Evolutionary conservation across 1,139 yeast genomes (phyloP).

Genomic region (Candida anutae): DNA sequence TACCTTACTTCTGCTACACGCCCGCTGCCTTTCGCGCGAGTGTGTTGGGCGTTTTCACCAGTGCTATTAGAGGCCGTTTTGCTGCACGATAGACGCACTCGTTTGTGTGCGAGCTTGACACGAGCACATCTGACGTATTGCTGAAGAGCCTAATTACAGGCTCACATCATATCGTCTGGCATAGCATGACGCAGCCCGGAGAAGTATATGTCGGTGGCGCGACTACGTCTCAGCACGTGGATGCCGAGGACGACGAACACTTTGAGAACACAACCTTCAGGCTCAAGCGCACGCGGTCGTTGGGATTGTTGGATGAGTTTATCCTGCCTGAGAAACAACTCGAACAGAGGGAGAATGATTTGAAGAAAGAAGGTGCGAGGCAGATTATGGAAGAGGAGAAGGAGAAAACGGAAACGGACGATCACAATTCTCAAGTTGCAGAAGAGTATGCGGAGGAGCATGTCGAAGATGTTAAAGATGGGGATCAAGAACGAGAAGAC

Average conservation of each 20-base stretch:
- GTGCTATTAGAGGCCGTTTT: too few species aligned
- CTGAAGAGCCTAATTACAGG: too few species aligned
- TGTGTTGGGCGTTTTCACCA: too few species aligned
- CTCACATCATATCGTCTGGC: too few species aligned
- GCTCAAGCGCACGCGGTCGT: slow-evolving; percentile 73
- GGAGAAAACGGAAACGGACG: neutral
- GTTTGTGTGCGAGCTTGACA: too few species aligned
- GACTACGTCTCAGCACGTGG: slow-evolving; percentile 52
- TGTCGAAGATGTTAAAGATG: neutral
- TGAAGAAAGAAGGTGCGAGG: neutral
- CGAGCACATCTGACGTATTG: too few species aligned
- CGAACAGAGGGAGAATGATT: slow-evolving; percentile 4
- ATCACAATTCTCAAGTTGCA: neutral
- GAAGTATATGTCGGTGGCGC: slow-evolving; percentile 45
- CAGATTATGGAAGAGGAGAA: too few species aligned
- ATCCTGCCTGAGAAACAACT: slow-evolving; percentile 29
- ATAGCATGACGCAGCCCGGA: slow-evolving; percentile 8
- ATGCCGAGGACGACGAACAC: slow-evolving; percentile 65
- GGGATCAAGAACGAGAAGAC: neutral
- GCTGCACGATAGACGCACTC: too few species aligned
- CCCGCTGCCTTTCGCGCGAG: too few species aligned
- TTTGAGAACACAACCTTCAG: slow-evolving; percentile 68
- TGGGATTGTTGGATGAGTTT: slow-evolving; percentile 73
- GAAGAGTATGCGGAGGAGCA: neutral
- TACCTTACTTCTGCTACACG: too few species aligned